These are phyloP conservation scores for Fusarium solani-melongenae DNA, from an alignment of 2,329 filamentous ascomycete species.

Conservation along the genomic window DNA sequence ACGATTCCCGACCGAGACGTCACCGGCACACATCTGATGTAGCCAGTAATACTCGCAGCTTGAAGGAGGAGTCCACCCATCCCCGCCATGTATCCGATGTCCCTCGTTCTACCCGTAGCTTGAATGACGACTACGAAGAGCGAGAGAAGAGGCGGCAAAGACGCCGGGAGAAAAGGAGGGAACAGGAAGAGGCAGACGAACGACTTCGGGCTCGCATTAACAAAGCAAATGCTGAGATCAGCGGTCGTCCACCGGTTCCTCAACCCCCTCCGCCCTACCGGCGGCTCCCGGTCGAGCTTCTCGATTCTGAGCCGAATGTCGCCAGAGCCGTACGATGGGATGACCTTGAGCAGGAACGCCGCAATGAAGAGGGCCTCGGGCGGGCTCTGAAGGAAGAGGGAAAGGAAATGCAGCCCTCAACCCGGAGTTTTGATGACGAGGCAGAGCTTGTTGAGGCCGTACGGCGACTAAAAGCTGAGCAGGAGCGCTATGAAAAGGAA, in stretches of 20 bases:
- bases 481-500: background rate
- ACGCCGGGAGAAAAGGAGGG: background rate
- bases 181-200: conserved; percentile 42
- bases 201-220: conserved; percentile 51
- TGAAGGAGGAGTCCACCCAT: background rate
- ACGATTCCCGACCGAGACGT: conserved; percentile 46
- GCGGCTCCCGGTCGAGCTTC: background rate
- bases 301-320: background rate
- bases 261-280: conserved; percentile 36
- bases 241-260: background rate
- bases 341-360: too few relatives aligned
- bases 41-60: conserved; percentile 45
- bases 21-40: conserved; percentile 50
- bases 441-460: background rate
- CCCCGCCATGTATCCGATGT: background rate
- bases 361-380: background rate
- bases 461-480: background rate
- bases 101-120: background rate
- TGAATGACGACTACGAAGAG: conserved; percentile 45
- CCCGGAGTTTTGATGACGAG: background rate
- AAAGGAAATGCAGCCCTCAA: background rate
- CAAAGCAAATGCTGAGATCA: conserved; percentile 55
- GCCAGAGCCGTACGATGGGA: too few relatives aligned
- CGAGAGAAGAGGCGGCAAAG: conserved; percentile 32
- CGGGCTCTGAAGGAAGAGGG: too few relatives aligned